Percentiles rank a stretch among this genome's conserved stretches.
Evolutionary conservation across 2,329 filamentous ascomycete species (phyloP).

Genomic region (Passalora sequoiae): DNA sequence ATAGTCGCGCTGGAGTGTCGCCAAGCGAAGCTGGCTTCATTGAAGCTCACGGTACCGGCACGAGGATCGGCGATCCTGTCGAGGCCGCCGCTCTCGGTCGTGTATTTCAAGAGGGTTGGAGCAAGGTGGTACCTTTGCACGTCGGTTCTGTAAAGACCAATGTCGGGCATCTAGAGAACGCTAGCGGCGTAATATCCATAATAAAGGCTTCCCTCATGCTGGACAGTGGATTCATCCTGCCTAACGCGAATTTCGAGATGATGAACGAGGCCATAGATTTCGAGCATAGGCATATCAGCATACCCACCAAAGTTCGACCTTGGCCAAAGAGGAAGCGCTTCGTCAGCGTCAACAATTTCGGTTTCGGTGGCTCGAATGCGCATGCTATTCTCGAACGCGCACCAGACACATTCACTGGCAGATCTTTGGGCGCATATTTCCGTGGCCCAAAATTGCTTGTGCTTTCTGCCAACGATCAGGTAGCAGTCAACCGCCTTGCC

Average conservation of each 20-base stretch:
- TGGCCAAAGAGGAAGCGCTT: too few relatives aligned
- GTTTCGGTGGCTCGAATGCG: too few relatives aligned
- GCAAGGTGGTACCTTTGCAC: constrained; percentile 5
- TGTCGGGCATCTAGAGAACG: constrained; percentile 19
- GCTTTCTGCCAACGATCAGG: too few relatives aligned
- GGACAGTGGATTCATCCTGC: constrained; percentile 25
- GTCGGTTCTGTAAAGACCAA: constrained; percentile 26
- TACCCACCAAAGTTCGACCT: too few relatives aligned
- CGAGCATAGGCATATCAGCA: too few relatives aligned
- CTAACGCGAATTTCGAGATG: constrained; percentile 22
- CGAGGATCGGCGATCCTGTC: constrained; percentile 9
- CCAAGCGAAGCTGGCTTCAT: constrained; percentile 8
- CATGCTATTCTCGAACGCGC: too few relatives aligned
- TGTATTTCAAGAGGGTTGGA: constrained; percentile 1
- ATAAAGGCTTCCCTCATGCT: constrained; percentile 23
- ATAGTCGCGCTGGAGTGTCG: too few relatives aligned
- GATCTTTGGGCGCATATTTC: too few relatives aligned
- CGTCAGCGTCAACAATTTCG: too few relatives aligned
- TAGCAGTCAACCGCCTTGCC: constrained; percentile 1
- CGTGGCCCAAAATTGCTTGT: too few relatives aligned
- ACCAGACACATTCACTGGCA: too few relatives aligned
- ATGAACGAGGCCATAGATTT: too few relatives aligned
- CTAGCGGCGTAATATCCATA: constrained; percentile 13
- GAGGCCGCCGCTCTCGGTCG: neutral
- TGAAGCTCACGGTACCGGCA: constrained; percentile 27